Evolutionary conservation across 208 protist genomes (phyloP), one percentile per base, ranked within the genome.

Genomic region (Vickermania ingenoplastis): DNA sequence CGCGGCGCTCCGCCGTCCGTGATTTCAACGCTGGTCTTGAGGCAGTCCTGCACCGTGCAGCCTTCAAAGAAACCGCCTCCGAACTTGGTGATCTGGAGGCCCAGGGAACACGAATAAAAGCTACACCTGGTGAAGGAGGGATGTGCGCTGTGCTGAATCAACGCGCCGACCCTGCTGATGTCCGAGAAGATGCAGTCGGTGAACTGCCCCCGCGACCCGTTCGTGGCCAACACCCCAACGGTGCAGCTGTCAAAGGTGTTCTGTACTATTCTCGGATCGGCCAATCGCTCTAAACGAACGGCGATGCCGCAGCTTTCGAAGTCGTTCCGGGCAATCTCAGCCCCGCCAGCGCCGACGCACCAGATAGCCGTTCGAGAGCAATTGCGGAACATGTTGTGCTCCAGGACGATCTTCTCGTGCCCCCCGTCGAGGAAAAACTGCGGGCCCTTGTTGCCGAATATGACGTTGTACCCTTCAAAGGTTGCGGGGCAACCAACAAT

Each of bases 361-460:
- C 59, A 67, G 17, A 76, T 59, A 22, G 69, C 74, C 21, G 63
- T 53, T 24, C 62, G 45, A 55, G n/a, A 65, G 13, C 65, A 67
- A 29, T 62, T 74, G 14, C 55, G 28, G 14, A 78, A 26, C 22
- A 45, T 53, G 51, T 63, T 78, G n/a, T 29, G 29, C 28, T 41
- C 51, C 22, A 67, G 62, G 41, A 61, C 2, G 31, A 75, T 67
- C 41, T 62, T 30, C 1, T 24, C 31, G 41, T 68, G 52, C 26
- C 60, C 58, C 25, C 59, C 31, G n/a, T 60, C 26, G 11, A 80
- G 41, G 23, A 63, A 27, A 21, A 80, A 45, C 59, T 80, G 74
- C 5, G 69, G 69, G 2, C 74, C 74, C 14, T 53, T 52, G 59
- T 80, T 80, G 50, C 59, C 59, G 49, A 57, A 58, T 50, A 80